These are phyloP conservation scores for Xylariales sp. DNA, from an alignment of 2,329 filamentous ascomycete species.

Conservation along the genomic window DNA sequence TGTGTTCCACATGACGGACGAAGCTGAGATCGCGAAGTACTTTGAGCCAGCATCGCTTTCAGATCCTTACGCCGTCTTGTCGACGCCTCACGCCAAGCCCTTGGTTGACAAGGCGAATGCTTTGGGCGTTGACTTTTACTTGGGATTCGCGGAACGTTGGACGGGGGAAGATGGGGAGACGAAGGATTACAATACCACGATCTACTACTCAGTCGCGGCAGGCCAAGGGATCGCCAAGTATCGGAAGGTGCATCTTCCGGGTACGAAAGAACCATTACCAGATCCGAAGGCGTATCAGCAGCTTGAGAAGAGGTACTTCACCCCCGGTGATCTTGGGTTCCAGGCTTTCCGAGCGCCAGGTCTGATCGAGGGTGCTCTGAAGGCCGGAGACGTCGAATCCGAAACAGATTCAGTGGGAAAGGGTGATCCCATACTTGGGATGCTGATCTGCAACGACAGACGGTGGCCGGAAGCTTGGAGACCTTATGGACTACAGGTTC, in stretches of 20 bases:
- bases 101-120: constrained; percentile 44
- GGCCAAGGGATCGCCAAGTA: constrained; percentile 45
- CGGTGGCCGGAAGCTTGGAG: constrained; percentile 51
- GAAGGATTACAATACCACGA: constrained; percentile 42
- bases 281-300: constrained; percentile 46
- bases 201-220: constrained; percentile 44
- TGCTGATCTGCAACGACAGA: constrained; percentile 53
- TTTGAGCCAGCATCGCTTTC: constrained; percentile 43
- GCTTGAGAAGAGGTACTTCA: constrained; percentile 52
- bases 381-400: constrained; percentile 23
- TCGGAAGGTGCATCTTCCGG: constrained; percentile 51
- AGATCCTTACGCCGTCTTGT: constrained; percentile 27
- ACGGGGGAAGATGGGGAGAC: constrained; percentile 30
- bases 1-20: constrained; percentile 40
- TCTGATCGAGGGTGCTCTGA: constrained; percentile 33
- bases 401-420: constrained; percentile 21
- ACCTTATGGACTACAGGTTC: constrained; percentile 44
- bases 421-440: constrained; percentile 48
- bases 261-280: constrained; percentile 44
- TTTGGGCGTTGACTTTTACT: constrained; percentile 43
- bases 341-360: constrained; percentile 46
- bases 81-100: constrained; percentile 38
- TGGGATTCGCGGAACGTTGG: constrained; percentile 48
- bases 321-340: constrained; percentile 48
- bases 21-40: constrained; percentile 39